Conservation (phyloP, 768 basidiomycete species). For the Rhodotorula diobovata region DNA sequence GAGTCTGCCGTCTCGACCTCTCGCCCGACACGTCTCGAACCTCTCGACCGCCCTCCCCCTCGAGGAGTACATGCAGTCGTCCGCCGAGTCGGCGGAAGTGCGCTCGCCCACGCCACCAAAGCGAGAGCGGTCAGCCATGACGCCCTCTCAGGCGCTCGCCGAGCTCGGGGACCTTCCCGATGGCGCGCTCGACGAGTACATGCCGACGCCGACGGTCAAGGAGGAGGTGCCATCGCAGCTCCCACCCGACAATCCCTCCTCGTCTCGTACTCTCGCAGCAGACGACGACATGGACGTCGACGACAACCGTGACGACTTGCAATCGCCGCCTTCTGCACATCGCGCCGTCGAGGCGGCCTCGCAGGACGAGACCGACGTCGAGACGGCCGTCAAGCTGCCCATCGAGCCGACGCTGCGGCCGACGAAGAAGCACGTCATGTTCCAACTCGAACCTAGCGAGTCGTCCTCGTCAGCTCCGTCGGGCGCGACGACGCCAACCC, state of each 20-base stretch:
- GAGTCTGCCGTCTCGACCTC: not conserved
- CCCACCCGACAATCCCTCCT: not conserved
- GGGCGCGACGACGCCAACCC: not conserved
- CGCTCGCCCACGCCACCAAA: not conserved
- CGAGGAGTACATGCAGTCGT: constrained; percentile 9
- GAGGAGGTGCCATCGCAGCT: constrained; percentile 7
- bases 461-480: not conserved
- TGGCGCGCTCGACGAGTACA: constrained; percentile 21
- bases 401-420: not conserved
- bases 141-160: constrained; percentile 7
- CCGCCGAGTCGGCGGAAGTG: not conserved
- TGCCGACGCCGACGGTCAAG: constrained; percentile 32
- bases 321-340: not conserved
- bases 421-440: constrained; percentile 22
- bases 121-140: not conserved
- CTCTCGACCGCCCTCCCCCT: not conserved
- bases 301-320: not conserved
- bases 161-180: constrained; percentile 12
- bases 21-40: not conserved
- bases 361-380: not conserved
- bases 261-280: not conserved
- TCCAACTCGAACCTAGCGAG: not conserved
- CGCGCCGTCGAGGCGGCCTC: not conserved
- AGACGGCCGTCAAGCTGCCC: not conserved
- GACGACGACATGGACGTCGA: not conserved